Evolutionary conservation across 108 stramenopile species (phyloP).

Genomic region (Nitzschia sp.): DNA sequence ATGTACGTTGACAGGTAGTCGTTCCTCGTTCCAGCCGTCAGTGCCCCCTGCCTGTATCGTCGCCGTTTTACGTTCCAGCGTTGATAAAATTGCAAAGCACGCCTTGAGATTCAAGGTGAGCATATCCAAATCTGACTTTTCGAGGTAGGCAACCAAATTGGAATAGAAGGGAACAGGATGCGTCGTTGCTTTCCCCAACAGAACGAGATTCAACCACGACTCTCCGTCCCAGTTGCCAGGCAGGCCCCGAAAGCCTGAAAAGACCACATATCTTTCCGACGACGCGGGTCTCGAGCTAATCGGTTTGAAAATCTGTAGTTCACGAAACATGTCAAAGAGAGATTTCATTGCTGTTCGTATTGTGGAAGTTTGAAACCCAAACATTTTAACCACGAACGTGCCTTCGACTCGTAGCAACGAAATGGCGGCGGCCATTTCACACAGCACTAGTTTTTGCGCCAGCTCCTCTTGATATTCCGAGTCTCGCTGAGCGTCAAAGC

Average conservation of each 20-base stretch:
- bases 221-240: constrained; percentile 46
- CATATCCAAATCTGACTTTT: constrained; percentile 53
- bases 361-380: constrained; percentile 64
- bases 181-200: constrained; percentile 44
- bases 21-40: neutral
- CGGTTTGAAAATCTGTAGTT: constrained; percentile 66
- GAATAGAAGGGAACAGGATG: constrained; percentile 8
- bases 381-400: constrained; percentile 73
- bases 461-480: constrained; percentile 75
- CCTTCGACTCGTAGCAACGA: constrained; percentile 59
- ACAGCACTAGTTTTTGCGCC: constrained; percentile 70
- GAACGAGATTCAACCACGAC: constrained; percentile 58
- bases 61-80: constrained; percentile 35
- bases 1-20: constrained; percentile 2
- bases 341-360: constrained; percentile 46
- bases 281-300: constrained; percentile 85
- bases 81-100: constrained; percentile 54
- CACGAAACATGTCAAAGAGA: constrained; percentile 55
- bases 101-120: constrained; percentile 57
- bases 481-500: constrained; percentile 88
- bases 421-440: constrained; percentile 78
- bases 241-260: constrained; percentile 53
- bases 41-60: neutral
- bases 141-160: constrained; percentile 26
- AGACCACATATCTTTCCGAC: constrained; percentile 84